Conservation (phyloP, 1,284 basidiomycete species). For the Irpex sp. region DNA sequence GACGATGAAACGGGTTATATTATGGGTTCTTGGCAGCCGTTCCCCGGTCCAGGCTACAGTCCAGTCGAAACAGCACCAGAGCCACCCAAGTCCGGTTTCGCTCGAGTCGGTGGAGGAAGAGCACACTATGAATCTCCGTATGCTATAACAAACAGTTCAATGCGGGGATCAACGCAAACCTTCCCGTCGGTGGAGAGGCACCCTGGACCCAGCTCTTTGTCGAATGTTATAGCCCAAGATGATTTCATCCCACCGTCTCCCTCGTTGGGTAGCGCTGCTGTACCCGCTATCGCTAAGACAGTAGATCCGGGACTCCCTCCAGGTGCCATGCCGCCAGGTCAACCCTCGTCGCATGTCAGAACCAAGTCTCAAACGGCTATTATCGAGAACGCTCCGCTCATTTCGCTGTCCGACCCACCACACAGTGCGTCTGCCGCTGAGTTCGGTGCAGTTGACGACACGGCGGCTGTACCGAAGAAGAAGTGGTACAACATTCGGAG, state of each 20-base stretch:
- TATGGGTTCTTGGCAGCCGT: slow-evolving; percentile 82
- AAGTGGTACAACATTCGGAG: slow-evolving; percentile 63
- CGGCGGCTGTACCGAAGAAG: slow-evolving; percentile 35
- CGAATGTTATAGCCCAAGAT: slow-evolving; percentile 21
- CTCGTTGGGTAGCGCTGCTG: slow-evolving; percentile 38
- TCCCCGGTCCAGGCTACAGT: slow-evolving; percentile 51
- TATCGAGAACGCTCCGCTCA: slow-evolving; percentile 52
- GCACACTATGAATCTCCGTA: slow-evolving; percentile 78
- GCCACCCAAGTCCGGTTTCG: slow-evolving; percentile 59
- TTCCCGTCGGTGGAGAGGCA: slow-evolving; percentile 62
- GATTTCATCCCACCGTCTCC: slow-evolving; percentile 49
- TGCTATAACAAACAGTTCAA: slow-evolving; percentile 44
- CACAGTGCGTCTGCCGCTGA: neutral
- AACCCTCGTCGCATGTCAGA: slow-evolving; percentile 46
- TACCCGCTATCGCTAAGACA: slow-evolving; percentile 3
- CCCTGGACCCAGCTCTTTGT: slow-evolving; percentile 19
- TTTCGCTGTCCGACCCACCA: slow-evolving; percentile 7
- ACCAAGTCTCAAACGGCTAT: slow-evolving; percentile 81
- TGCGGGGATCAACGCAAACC: slow-evolving; percentile 42
- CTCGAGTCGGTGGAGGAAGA: slow-evolving; percentile 73
- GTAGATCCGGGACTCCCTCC: slow-evolving; percentile 42
- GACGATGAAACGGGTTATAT: slow-evolving; percentile 78
- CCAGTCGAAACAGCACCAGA: slow-evolving; percentile 37
- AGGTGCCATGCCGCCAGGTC: slow-evolving; percentile 56
- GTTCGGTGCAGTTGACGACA: slow-evolving; percentile 9